Percentiles rank a stretch among this genome's conserved stretches.
Evolutionary conservation across 2,329 filamentous ascomycete species (phyloP).

Genomic region (Ceratocystis cacaofunesta): DNA sequence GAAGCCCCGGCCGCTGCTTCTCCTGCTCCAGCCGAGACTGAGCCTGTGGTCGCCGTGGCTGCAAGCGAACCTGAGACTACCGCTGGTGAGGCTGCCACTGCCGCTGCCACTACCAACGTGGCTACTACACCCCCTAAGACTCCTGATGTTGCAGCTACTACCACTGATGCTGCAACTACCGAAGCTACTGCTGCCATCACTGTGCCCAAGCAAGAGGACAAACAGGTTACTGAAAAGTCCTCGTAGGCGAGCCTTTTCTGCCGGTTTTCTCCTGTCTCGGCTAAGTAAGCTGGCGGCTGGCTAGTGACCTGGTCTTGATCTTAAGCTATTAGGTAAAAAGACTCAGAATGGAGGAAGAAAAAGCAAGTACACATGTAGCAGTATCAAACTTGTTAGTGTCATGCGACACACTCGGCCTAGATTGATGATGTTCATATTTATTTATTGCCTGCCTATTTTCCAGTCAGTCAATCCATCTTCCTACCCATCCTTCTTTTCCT

Average conservation of each 20-base stretch:
- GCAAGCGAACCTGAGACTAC: constrained; percentile 7
- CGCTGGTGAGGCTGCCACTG: not conserved
- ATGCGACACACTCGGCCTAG: no score
- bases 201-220: constrained; percentile 14
- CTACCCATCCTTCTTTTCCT: no score
- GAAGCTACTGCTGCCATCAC: constrained; percentile 9
- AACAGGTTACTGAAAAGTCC: constrained; percentile 17
- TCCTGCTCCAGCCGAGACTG: not conserved
- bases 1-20: constrained; percentile 10
- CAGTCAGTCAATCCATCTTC: no score
- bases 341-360: not conserved
- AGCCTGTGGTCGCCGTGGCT: constrained; percentile 12
- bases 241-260: constrained; percentile 17
- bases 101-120: not conserved
- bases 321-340: not conserved
- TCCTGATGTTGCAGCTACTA: not conserved
- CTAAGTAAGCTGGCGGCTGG: not conserved
- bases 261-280: constrained; percentile 7
- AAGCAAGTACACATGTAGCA: not conserved
- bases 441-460: no score
- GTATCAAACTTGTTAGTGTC: no score
- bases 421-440: no score
- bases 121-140: not conserved
- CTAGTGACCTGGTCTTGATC: not conserved
- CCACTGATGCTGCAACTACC: not conserved